These are phyloP conservation scores for Talaromyces stipitatus DNA, from an alignment of 495 filamentous ascomycete genomes.

Conservation along the genomic window DNA sequence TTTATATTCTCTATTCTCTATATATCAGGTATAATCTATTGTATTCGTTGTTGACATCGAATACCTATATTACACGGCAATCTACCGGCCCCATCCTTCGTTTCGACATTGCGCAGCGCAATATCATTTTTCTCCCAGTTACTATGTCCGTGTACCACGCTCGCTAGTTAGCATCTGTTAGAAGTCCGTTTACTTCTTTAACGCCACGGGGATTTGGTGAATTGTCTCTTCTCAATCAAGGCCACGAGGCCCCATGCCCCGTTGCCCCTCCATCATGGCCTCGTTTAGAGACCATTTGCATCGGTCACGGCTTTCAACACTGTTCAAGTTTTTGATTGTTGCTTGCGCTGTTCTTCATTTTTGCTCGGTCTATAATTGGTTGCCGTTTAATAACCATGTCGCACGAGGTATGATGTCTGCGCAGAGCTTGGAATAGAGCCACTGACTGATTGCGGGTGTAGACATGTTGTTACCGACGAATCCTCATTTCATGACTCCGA, in stretches of 20 bases:
- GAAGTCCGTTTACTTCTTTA: background rate
- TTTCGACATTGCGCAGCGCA: background rate
- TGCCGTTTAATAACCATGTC: background rate
- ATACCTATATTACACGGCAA: background rate
- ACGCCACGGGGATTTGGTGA: background rate
- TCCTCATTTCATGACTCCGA: background rate
- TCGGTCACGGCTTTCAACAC: background rate
- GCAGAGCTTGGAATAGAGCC: background rate
- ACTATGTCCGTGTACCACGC: background rate
- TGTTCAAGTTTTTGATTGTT: background rate
- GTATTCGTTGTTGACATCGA: background rate
- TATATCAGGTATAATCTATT: background rate
- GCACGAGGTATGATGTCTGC: background rate
- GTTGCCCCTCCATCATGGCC: background rate
- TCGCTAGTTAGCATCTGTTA: background rate
- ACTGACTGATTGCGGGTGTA: background rate
- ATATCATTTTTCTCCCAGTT: background rate
- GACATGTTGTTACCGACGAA: background rate
- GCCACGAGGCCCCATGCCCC: no score
- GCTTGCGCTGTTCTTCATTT: background rate
- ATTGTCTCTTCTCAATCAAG: no score
- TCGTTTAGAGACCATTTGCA: slow-evolving; percentile 3
- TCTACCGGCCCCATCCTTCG: background rate
- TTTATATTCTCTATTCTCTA: background rate
- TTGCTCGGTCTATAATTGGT: slow-evolving; percentile 2